Evolutionary conservation across 1,284 basidiomycete genomes (phyloP), one percentile per base, ranked within the genome.

Genomic region (Trichosporon sp.): DNA sequence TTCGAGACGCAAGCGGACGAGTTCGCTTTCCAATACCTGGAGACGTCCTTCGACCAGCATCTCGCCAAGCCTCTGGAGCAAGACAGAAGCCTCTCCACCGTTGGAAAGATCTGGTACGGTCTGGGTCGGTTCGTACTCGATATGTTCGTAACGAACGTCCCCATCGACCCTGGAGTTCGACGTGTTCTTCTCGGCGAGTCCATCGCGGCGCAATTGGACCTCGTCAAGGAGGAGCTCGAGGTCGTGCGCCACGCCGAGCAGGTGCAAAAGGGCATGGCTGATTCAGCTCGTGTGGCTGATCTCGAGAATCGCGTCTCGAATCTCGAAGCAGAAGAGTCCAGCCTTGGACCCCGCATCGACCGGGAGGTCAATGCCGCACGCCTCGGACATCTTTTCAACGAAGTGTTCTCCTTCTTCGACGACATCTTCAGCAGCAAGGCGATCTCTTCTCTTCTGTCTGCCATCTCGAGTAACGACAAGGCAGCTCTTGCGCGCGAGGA

Each of bases 131-230:
- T 76, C 62, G 57, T 77, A 1, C 63, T 79, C 44, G 73, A 74
- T 34, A 56, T 95, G n/a, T 90, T 90, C 74, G 84, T 98, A 56
- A 94, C 96, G 0, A 86, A 92, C 73, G 82, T 88, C 4, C 92
- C 95, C 1, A 81, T 98, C 60, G 96, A 99, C 76, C 95, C 95
- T 9, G 86, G 89, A 14, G 87, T 87, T 19, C 84, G 89, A 33
- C 84, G 88, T 59, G 84, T 83, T 54, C 86, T 85, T 36, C 82
- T 84, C 0, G 78, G 78, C 5, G 80, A 83, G 37, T 86, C 89
- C 54, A 82, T 85, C 70, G 71, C 75, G n/a, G 73, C 81, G n/a
- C 83, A 87, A 60, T 75, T 83, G 16, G 71, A 77, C 0, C 74
- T 82, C n/a, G 72, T 91, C 0, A 69, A 76, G 0, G 80, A 81